Percentiles rank a stretch among this genome's conserved stretches.
phyloP scores from a whole-genome alignment of 2,329 filamentous ascomycete genomes.

The Aureobasidium lini region DNA sequence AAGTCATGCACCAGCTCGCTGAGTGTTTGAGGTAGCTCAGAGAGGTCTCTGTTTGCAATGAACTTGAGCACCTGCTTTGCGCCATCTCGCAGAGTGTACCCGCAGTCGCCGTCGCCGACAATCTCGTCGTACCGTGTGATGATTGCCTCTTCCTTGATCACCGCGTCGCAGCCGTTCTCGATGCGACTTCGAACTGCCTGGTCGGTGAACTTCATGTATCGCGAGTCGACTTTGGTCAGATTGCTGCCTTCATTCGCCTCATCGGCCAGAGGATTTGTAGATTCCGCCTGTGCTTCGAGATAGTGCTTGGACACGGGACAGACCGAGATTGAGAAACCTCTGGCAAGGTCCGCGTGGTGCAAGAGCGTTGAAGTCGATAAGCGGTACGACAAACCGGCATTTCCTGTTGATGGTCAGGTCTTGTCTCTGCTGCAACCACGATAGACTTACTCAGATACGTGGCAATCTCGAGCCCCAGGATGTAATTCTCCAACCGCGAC shows the following conservation, averaged over 20 bases:
- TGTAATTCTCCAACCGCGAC: conserved; percentile 30
- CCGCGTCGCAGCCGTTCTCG: conserved; percentile 25
- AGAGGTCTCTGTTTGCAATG: conserved; percentile 25
- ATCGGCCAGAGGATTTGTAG: conserved; percentile 13
- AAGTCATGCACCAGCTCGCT: conserved; percentile 26
- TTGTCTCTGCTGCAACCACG: not conserved
- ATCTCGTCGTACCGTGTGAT: conserved; percentile 32
- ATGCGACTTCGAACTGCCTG: conserved; percentile 23
- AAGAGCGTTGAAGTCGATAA: conserved; percentile 29
- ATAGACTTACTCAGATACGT: conserved; percentile 23
- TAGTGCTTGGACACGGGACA: conserved; percentile 22
- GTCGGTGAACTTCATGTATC: conserved; percentile 25
- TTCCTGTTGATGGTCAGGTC: conserved; percentile 18
- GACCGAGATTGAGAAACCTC: conserved; percentile 29
- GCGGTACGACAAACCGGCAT: conserved; percentile 23
- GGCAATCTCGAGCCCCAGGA: conserved; percentile 28
- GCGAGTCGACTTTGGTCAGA: conserved; percentile 16
- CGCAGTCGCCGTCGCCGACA: conserved; percentile 31
- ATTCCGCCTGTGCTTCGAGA: conserved; percentile 22
- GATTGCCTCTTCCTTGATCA: conserved; percentile 27
- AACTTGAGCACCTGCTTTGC: conserved; percentile 29
- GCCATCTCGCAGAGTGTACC: conserved; percentile 29
- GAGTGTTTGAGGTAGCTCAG: conserved; percentile 21
- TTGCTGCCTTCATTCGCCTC: conserved; percentile 4
- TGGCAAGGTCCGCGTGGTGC: conserved; percentile 23